These are phyloP conservation scores for Globisporangium radiosum DNA, from an alignment of 352 stramenopile species.

Conservation along the genomic window DNA sequence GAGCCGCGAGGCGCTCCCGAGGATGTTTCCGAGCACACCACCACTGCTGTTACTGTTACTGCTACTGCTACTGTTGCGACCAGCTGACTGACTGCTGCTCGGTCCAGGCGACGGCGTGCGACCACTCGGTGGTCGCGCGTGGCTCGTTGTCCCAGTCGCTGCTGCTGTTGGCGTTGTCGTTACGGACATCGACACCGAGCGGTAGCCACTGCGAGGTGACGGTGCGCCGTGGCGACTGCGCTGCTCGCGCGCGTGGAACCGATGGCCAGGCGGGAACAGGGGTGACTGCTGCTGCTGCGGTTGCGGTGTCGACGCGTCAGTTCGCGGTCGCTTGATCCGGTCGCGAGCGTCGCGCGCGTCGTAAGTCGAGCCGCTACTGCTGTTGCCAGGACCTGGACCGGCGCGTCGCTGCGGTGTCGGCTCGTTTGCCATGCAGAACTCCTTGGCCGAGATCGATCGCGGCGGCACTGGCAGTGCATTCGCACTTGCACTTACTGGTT, in stretches of 20 bases:
- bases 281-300: not conserved
- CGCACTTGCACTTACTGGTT: not conserved
- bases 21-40: constrained; percentile 53
- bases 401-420: constrained; percentile 7
- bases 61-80: not conserved
- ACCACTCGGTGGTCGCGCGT: constrained; percentile 8
- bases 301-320: not conserved
- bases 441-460: constrained; percentile 44
- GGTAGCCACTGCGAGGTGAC: constrained; percentile 4
- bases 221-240: not conserved
- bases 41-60: constrained; percentile 16
- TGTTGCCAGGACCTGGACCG: not conserved
- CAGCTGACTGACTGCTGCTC: constrained; percentile 3
- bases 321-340: constrained; percentile 9
- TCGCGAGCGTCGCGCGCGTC: not conserved
- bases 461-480: constrained; percentile 5
- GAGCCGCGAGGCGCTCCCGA: constrained; percentile 57
- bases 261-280: constrained; percentile 4
- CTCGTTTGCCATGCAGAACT: constrained; percentile 50
- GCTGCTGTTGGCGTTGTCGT: not conserved
- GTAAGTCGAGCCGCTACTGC: not conserved
- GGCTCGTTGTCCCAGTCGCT: not conserved
- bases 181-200: constrained; percentile 3
- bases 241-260: constrained; percentile 3
- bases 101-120: not conserved